A percentile compares a stretch with the other conserved stretches of the same genome.
phyloP scores from a whole-genome alignment of 2,329 filamentous ascomycete genomes.

The Clarireedia homoeocarpa region DNA sequence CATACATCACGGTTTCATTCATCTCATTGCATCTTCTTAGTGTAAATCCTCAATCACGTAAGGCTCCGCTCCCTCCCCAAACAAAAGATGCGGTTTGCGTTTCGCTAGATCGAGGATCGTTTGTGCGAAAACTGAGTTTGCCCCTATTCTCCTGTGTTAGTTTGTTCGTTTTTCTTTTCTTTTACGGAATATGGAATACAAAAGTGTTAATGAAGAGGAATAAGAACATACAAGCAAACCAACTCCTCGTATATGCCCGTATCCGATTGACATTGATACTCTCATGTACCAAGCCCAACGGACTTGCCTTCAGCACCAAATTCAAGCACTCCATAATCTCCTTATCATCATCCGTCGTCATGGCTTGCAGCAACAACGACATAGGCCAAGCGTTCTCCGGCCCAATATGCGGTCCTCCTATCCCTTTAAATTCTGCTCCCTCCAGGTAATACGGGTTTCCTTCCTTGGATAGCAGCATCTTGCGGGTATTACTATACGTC shows the following conservation, averaged over 20 bases:
- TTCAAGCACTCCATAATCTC: slow-evolving; percentile 72
- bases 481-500: slow-evolving; percentile 82
- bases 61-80: slow-evolving; percentile 54
- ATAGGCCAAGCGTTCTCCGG: slow-evolving; percentile 94
- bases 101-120: slow-evolving; percentile 85
- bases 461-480: slow-evolving; percentile 41
- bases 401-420: slow-evolving; percentile 73
- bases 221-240: slow-evolving; percentile 67
- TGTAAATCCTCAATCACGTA: slow-evolving; percentile 38
- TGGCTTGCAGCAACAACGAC: slow-evolving; percentile 84
- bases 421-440: slow-evolving; percentile 72
- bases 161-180: neutral
- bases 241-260: slow-evolving; percentile 70
- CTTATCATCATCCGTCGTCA: slow-evolving; percentile 74
- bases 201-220: neutral
- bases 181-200: neutral
- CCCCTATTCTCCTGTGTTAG: slow-evolving; percentile 43
- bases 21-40: neutral
- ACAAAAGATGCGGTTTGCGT: slow-evolving; percentile 81
- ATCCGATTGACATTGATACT: slow-evolving; percentile 73
- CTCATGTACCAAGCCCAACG: slow-evolving; percentile 81
- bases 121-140: slow-evolving; percentile 90
- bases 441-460: slow-evolving; percentile 80
- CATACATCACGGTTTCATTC: neutral
- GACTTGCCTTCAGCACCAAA: slow-evolving; percentile 66